These are phyloP conservation scores for Chaetomium cochliodes DNA, from an alignment of 495 filamentous ascomycete species.

Conservation along the genomic window DNA sequence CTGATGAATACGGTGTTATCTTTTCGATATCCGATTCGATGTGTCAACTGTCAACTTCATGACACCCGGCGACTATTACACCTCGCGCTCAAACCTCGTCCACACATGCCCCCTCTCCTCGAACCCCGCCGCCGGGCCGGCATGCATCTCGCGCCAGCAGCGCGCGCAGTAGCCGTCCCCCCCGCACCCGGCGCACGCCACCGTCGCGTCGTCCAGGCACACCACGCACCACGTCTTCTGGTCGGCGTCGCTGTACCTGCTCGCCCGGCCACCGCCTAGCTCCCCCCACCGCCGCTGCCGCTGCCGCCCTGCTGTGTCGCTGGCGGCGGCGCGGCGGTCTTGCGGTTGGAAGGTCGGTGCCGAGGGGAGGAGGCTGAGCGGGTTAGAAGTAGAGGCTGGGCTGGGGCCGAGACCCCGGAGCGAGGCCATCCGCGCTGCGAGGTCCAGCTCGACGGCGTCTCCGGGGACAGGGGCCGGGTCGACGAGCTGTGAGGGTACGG, in stretches of 20 bases:
- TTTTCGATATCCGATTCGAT: too few relatives aligned
- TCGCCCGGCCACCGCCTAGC: background rate
- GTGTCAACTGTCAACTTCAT: too few relatives aligned
- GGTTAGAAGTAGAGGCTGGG: constrained; percentile 23
- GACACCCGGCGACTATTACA: too few relatives aligned
- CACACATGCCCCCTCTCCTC: constrained; percentile 56
- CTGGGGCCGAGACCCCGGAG: constrained; percentile 33
- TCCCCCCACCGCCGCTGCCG: too few relatives aligned
- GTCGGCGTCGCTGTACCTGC: constrained; percentile 58
- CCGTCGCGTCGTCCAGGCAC: constrained; percentile 63
- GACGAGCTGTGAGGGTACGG: constrained; percentile 38
- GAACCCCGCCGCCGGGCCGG: constrained; percentile 54
- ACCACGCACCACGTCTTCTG: constrained; percentile 68
- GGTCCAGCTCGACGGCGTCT: constrained; percentile 40
- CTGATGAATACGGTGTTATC: too few relatives aligned
- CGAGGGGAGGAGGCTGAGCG: constrained; percentile 53
- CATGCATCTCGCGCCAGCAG: constrained; percentile 70
- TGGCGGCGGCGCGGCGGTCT: constrained; percentile 25
- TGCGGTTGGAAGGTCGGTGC: constrained; percentile 54
- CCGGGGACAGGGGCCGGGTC: constrained; percentile 23
- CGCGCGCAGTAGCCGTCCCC: constrained; percentile 62
- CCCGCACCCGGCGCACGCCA: constrained; percentile 63
- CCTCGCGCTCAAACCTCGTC: constrained; percentile 37
- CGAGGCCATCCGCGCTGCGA: constrained; percentile 43
- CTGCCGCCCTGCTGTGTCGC: too few relatives aligned